Base-by-base conservation (phyloP, 2,329 filamentous ascomycete species). In the Colletotrichum neosansevieriae region DNA sequence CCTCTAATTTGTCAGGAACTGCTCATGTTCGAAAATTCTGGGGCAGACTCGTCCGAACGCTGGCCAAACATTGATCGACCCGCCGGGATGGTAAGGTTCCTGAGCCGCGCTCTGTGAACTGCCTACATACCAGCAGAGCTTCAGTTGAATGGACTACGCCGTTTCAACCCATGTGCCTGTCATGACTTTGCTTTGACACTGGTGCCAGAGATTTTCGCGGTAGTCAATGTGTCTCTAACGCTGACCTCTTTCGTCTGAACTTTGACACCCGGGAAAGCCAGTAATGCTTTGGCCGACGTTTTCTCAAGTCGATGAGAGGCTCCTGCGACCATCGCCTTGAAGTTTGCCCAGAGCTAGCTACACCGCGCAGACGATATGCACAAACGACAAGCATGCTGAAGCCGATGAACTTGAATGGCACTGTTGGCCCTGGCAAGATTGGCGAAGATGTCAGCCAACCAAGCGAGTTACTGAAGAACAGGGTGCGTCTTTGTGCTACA, bases 31-130 rank as follows among this genome's bases (percentile, higher is more conserved):
- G 54, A 29, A 38, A 34, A 38, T 19, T 54, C 19, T 65, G 17
- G 11, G n/a, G 32, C 11, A 63, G 17, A 54, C 42, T 66, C 63
- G 44, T 66, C 58, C 58, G 63, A 66, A 62, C 49, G 40, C 32
- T 56, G 49, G 40, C 57, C 58, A 62, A 54, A 29, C 45, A 40
- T n/a, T 40, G 15, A 24, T 45, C 21, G 53, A 40, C 53, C 60
- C 45, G 53, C 60, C 47, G 34, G 13, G 10, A 51, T 42, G 40
- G 42, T 47, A 54, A 58, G 60, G 53, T 67, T 58, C 38, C n/a
- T 49, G 47, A 58, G 51, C 64, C 60, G 53, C 19, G 19, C n/a
- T 53, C 24, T 21, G 21, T 13, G 51, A 15, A 24, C 12, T 51
- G 49, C 34, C 42, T 40, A 29, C 24, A 5, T 29, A 29, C 4